Percentiles rank a stretch among this genome's conserved stretches.
phyloP scores from a whole-genome alignment of 495 filamentous ascomycete genomes.

The Neurospora intermedia region DNA sequence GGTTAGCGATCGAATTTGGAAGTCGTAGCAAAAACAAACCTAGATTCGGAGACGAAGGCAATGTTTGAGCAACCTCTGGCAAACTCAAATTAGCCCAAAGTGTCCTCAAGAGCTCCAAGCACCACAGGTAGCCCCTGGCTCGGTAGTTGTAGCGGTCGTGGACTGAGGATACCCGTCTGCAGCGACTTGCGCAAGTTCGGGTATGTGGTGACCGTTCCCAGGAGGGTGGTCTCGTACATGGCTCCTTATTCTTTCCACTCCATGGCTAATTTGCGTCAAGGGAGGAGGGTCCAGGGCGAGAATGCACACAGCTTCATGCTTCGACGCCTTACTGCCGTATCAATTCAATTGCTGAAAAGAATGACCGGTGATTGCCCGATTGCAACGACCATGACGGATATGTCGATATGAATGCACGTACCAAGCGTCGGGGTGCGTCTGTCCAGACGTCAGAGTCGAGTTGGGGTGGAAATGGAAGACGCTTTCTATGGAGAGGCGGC shows the following conservation, averaged over 20 bases:
- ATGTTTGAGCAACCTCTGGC: conserved; percentile 18
- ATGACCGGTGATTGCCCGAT: background rate
- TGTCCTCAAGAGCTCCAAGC: background rate
- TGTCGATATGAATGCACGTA: background rate
- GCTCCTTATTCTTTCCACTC: conserved; percentile 6
- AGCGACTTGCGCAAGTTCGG: conserved; percentile 7
- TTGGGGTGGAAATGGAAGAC: background rate
- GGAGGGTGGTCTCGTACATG: conserved; percentile 14
- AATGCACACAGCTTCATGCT: background rate
- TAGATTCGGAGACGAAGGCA: conserved; percentile 9
- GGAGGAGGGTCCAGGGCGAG: background rate
- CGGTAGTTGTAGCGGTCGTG: background rate
- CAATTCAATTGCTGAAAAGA: background rate
- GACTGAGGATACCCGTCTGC: background rate
- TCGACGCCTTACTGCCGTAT: background rate
- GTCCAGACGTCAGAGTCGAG: background rate
- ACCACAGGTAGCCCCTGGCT: background rate
- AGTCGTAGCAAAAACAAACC: conserved; percentile 11
- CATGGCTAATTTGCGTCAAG: background rate
- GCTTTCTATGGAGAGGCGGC: background rate
- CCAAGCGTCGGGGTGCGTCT: background rate
- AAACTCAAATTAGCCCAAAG: conserved; percentile 1
- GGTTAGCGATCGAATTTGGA: conserved; percentile 25
- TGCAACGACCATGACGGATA: background rate
- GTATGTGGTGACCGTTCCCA: conserved; percentile 21